Evolutionary conservation across 352 stramenopile species (phyloP), one percentile per base, ranked within the genome.

Genomic region (Phytophthora chlamydospora): DNA sequence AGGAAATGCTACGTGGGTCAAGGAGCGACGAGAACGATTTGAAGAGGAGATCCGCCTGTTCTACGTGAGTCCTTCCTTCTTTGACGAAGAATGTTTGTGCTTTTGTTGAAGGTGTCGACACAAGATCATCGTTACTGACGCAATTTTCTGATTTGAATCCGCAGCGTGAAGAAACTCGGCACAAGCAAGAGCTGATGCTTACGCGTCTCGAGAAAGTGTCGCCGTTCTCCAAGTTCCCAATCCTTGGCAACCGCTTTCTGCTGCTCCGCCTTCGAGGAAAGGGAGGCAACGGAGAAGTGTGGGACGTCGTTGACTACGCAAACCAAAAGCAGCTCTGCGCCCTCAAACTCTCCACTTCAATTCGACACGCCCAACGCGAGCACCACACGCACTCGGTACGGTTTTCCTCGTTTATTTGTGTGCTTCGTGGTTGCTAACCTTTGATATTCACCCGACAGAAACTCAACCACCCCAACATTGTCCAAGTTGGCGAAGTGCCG

Each of bases 151-250:
- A 52, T 48, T 64, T 49, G 21, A 51, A 56, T 58, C 11, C 55
- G 10, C 49, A 93, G 84, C 68, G 75, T 10, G 78, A 91, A 42
- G 84, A 93, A 71, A 89, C 72, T 24, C 76, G 75, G 38, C 78
- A 93, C 74, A 93, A 88, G 64, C 84, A 91, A 58, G 81, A 88
- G 54, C 36, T 89, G 33, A 89, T 88, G 76, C 78, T 91, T 34
- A 76, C 78, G 1, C 79, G 81, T 11, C 69, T 91, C 17, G 81
- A 93, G 62, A 93, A 89, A 40, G 80, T 77, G 41, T 93, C 84
- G 8, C 71, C 79, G 17, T 93, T 93, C 41, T 83, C 72, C 44
- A 88, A 86, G 52, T 87, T 91, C 29, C 84, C 84, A 0, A 79
- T 90, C 50, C 66, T 93, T 11, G 75, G 68, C 33, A 91, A 93